Conservation (phyloP, 495 filamentous ascomycete species). For the Usnea hakonensis region DNA sequence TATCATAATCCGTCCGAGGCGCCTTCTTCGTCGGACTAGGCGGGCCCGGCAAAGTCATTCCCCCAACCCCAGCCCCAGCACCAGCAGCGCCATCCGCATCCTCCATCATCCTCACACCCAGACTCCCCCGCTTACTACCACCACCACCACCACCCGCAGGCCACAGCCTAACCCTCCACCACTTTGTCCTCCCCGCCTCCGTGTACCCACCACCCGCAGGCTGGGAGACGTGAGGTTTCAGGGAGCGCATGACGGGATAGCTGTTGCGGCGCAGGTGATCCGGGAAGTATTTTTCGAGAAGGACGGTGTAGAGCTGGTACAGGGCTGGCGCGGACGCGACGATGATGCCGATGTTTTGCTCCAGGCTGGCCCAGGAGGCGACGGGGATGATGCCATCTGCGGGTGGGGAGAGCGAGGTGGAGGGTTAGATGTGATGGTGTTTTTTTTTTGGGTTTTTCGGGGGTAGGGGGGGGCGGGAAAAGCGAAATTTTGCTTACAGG, state of each 20-base stretch:
- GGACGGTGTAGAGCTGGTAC: neutral
- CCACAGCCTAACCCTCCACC: no score
- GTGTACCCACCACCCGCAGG: no score
- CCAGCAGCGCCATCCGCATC: neutral
- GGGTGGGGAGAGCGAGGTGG: no score
- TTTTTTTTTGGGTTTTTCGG: neutral
- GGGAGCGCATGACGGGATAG: neutral
- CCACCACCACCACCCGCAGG: no score
- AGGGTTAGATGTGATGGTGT: no score
- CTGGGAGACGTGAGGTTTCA: neutral
- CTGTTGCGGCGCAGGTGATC: neutral
- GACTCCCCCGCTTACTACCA: neutral
- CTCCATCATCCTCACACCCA: neutral
- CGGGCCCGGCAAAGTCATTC: neutral
- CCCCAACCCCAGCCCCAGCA: neutral
- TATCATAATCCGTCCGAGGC: neutral
- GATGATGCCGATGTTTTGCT: conserved; percentile 1
- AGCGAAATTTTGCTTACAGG: neutral
- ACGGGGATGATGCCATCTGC: neutral
- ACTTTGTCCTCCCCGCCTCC: no score
- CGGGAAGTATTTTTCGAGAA: neutral
- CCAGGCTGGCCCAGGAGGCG: neutral
- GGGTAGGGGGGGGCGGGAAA: no score
- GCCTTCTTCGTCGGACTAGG: neutral
- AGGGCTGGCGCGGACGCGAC: neutral